Percentiles rank a stretch among this genome's conserved stretches.
phyloP scores from a whole-genome alignment of 352 stramenopile genomes.

The Phytophthora ohioensis region DNA sequence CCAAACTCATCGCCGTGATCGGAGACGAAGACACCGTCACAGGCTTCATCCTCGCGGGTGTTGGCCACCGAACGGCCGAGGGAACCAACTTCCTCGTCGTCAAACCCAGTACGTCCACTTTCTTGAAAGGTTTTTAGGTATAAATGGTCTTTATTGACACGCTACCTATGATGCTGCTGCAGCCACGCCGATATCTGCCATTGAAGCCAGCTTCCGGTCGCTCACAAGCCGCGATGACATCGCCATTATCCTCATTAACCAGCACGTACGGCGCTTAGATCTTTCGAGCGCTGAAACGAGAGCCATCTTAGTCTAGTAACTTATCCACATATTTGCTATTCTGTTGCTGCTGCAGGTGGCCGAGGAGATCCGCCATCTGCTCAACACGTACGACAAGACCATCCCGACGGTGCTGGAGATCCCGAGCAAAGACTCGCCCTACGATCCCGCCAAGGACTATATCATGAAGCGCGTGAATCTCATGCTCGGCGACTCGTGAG shows the following conservation, averaged over 20 bases:
- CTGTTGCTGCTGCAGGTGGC: conserved; percentile 75
- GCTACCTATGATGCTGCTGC: conserved; percentile 7
- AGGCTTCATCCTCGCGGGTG: conserved; percentile 97
- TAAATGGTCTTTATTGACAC: not conserved
- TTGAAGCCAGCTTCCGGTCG: conserved; percentile 93
- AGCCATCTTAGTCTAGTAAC: not conserved
- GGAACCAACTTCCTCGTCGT: conserved; percentile 98
- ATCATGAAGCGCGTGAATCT: conserved; percentile 98
- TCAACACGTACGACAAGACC: conserved; percentile 98
- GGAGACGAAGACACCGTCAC: conserved; percentile 98
- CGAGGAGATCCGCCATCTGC: conserved; percentile 97
- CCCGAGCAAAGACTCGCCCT: conserved; percentile 95
- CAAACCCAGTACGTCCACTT: conserved; percentile 85
- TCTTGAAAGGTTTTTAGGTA: conserved; percentile 13
- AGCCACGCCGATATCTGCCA: conserved; percentile 90
- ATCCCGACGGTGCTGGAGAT: conserved; percentile 99
- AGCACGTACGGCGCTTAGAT: conserved; percentile 83
- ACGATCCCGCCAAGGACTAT: conserved; percentile 98
- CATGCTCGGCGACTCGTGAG: conserved; percentile 87
- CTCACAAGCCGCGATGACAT: conserved; percentile 96
- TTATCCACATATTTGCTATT: not conserved
- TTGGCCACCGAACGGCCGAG: conserved; percentile 95
- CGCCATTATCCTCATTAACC: conserved; percentile 99
- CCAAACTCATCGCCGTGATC: conserved; percentile 90
- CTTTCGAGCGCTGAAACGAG: not conserved